Conservation (phyloP, 2,329 filamentous ascomycete species). For the Aspergillus sp. region DNA sequence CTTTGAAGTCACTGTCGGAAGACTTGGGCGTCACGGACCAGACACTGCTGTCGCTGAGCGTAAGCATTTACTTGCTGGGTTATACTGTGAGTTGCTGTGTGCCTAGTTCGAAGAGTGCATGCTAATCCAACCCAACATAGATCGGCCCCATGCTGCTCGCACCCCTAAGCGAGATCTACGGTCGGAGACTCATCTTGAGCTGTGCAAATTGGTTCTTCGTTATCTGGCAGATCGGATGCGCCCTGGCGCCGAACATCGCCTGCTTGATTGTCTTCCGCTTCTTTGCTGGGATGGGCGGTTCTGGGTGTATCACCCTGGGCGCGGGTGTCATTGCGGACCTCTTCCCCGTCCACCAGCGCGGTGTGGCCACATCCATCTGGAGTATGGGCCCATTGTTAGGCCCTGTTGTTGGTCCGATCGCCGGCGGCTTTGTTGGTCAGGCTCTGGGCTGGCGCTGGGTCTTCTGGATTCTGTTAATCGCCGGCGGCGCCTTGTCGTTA, state of each 20-base stretch:
- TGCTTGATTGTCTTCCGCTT: slow-evolving; percentile 64
- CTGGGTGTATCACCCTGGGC: slow-evolving; percentile 41
- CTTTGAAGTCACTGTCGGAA: slow-evolving; percentile 21
- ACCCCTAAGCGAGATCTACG: slow-evolving; percentile 65
- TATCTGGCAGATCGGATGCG: slow-evolving; percentile 62
- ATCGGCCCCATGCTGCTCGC: slow-evolving; percentile 64
- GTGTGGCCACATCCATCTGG: slow-evolving; percentile 45
- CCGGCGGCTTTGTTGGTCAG: slow-evolving; percentile 43
- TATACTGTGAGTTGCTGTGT: slow-evolving; percentile 15
- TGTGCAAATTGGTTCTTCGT: slow-evolving; percentile 58
- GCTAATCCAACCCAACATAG: neutral
- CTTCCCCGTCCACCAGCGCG: slow-evolving; percentile 43
- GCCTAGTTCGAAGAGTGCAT: neutral
- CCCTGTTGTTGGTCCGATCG: slow-evolving; percentile 34
- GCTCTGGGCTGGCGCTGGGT: slow-evolving; percentile 47
- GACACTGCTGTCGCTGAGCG: slow-evolving; percentile 29
- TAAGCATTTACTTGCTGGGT: slow-evolving; percentile 32
- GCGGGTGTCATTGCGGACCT: slow-evolving; percentile 49
- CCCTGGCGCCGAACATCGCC: slow-evolving; percentile 56
- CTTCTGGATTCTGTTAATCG: slow-evolving; percentile 47
- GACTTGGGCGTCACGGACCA: slow-evolving; percentile 25
- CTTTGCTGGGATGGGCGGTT: slow-evolving; percentile 52
- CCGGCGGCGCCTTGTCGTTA: slow-evolving; percentile 32
- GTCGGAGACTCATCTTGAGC: slow-evolving; percentile 60
- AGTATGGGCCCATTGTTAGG: slow-evolving; percentile 38